Conservation (phyloP, 768 basidiomycete species). For the Artomyces pyxidatus region DNA sequence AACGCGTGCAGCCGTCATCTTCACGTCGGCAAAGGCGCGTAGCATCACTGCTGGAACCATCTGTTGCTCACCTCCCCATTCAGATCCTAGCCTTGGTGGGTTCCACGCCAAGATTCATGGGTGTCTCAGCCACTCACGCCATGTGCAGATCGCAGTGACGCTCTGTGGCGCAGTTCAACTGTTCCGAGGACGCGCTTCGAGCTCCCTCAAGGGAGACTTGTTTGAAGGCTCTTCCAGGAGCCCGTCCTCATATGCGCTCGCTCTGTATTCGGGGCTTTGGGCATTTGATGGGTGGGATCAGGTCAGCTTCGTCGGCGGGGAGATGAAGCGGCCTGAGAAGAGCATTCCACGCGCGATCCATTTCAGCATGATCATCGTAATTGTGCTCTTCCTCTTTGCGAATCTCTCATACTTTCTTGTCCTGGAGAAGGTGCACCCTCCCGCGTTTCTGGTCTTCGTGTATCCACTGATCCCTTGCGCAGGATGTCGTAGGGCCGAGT, state of each 20-base stretch:
- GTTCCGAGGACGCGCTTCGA: conserved; percentile 58
- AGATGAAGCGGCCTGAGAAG: conserved; percentile 72
- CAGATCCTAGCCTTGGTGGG: background rate
- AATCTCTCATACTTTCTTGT: conserved; percentile 92
- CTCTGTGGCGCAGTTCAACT: conserved; percentile 75
- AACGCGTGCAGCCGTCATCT: conserved; percentile 74
- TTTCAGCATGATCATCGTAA: conserved; percentile 79
- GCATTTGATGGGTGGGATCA: conserved; percentile 97
- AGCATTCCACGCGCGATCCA: conserved; percentile 89
- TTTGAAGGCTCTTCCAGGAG: conserved; percentile 70
- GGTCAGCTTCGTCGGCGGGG: conserved; percentile 85
- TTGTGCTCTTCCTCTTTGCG: conserved; percentile 71
- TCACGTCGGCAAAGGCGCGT: conserved; percentile 77
- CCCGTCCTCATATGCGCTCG: conserved; percentile 84
- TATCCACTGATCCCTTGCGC: background rate
- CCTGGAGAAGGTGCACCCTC: conserved; percentile 56
- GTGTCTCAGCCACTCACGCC: background rate
- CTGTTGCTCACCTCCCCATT: conserved; percentile 49
- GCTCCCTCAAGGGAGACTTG: conserved; percentile 55
- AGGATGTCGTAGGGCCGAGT: conserved; percentile 63
- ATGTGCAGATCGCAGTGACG: conserved; percentile 49
- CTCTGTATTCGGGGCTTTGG: conserved; percentile 91
- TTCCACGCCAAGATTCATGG: conserved; percentile 1
- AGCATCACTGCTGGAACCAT: conserved; percentile 45
- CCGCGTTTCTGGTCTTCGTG: background rate